Base-by-base conservation (phyloP, 148 eudicot genomes). In the Beta vulgaris region DNA sequence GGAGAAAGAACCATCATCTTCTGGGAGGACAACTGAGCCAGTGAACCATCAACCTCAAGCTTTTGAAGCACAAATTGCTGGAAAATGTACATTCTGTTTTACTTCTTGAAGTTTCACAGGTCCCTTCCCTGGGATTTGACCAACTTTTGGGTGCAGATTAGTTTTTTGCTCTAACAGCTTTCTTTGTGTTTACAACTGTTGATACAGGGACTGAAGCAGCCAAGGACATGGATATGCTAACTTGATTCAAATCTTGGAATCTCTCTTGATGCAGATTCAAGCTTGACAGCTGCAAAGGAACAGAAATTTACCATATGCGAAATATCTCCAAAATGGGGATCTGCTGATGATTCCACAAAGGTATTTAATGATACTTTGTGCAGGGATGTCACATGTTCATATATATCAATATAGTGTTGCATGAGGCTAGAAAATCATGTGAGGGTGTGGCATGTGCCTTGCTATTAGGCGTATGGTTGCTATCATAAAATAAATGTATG, bases 261-360 rank as follows among this genome's bases (percentile, higher is more conserved):
- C 75, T 75, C 83, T 68, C 79, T 82, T 78, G 87, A 60, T 74
- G 76, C 80, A 73, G 82, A 77, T 75, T 72, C 84, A 81, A 84
- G 87, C 73, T 77, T 87, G 83, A 89, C 85, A 57, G 75, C 84
- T 77, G 74, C 93, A 32, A 81, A 84, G 66, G 81, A 78, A 25
- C 93, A 93, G 80, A 91, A 80, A 82, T 93, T 93, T 72, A 85
- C 87, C 5, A 93, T 93, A 69, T 87, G 76, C 32, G 91, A 88
- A 73, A 78, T 93, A 77, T 87, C 88, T 53, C 98, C 98, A 34
- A 87, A 87, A 58, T 93, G 93, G 96, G 88, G 93, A 74, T 93
- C 83, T 83, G 75, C 86, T 49, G 76, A 84, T 21, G 89, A 86
- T 76, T 69, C 82, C 57, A 84, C 93, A 9, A 91, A 89, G 93